A percentile compares a stretch with the other conserved stretches of the same genome.
Evolutionary conservation across 176 grass and related monocot genomes (phyloP).

Genomic region (Carex pumila): DNA sequence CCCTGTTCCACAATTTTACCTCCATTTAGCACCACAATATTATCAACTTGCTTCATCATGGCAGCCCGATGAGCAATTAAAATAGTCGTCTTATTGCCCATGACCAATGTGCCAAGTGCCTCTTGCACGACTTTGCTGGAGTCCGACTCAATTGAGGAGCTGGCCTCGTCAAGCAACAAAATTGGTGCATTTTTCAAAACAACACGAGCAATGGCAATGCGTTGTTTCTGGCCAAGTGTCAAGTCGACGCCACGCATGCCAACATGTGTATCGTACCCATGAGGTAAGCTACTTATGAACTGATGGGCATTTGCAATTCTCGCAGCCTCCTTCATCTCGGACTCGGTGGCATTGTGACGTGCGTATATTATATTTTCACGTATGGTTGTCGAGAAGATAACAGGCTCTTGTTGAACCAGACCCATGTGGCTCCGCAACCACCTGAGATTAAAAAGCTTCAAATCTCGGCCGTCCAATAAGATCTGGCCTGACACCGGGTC

Average conservation of each 20-base stretch:
- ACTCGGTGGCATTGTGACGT: slow-evolving; percentile 84
- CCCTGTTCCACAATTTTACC: slow-evolving; percentile 95
- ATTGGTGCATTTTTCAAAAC: slow-evolving; percentile 97
- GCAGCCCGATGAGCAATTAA: slow-evolving; percentile 76
- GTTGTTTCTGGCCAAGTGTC: slow-evolving; percentile 90
- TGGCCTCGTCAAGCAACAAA: slow-evolving; percentile 84
- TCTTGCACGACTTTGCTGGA: slow-evolving; percentile 95
- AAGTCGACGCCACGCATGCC: slow-evolving; percentile 87
- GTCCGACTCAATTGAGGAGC: slow-evolving; percentile 89
- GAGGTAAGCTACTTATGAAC: slow-evolving; percentile 94
- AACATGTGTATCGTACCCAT: slow-evolving; percentile 94
- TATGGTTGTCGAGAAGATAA: slow-evolving; percentile 98
- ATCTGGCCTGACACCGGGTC: slow-evolving; percentile 80
- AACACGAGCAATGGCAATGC: slow-evolving; percentile 88
- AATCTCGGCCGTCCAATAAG: slow-evolving; percentile 81
- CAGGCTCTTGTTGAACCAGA: slow-evolving; percentile 86
- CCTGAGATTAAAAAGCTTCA: slow-evolving; percentile 93
- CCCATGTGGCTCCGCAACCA: slow-evolving; percentile 95
- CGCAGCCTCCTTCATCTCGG: slow-evolving; percentile 96
- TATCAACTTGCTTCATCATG: slow-evolving; percentile 98
- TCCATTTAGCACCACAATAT: slow-evolving; percentile 81
- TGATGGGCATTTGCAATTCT: slow-evolving; percentile 95
- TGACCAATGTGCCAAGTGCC: slow-evolving; percentile 82
- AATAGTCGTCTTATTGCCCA: slow-evolving; percentile 97
- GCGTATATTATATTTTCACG: slow-evolving; percentile 98